phyloP scores from a whole-genome alignment of 1,284 basidiomycete genomes.

The Veloporphyrellus conicus region DNA sequence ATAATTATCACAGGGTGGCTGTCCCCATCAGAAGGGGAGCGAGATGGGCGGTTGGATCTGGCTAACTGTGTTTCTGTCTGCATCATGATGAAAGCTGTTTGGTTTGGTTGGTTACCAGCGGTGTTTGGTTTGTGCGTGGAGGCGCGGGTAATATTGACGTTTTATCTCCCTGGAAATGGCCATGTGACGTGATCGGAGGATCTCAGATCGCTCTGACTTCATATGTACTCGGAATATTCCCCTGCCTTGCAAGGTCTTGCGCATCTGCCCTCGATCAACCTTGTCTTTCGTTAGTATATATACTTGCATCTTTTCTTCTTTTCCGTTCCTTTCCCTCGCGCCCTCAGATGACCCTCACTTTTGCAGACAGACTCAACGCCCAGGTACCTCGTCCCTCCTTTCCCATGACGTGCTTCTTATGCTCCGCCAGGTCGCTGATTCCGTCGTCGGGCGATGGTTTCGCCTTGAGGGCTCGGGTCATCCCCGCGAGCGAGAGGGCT shows the following conservation, averaged over 20 bases:
- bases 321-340: slow-evolving; percentile 17
- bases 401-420: not conserved
- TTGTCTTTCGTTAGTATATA: slow-evolving; percentile 26
- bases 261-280: slow-evolving; percentile 1
- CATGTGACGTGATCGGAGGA: slow-evolving; percentile 14
- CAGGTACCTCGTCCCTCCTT: slow-evolving; percentile 26
- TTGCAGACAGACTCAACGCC: slow-evolving; percentile 41
- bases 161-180: slow-evolving; percentile 25
- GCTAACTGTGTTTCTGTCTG: not conserved
- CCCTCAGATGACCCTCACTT: slow-evolving; percentile 38
- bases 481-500: slow-evolving; percentile 68
- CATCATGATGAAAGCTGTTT: not conserved
- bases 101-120: too few relatives aligned
- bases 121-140: not conserved
- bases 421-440: slow-evolving; percentile 57
- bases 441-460: slow-evolving; percentile 76
- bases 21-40: not conserved
- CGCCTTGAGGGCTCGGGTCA: slow-evolving; percentile 80
- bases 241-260: not conserved
- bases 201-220: slow-evolving; percentile 21
- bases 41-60: not conserved
- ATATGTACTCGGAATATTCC: slow-evolving; percentile 11
- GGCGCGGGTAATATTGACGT: slow-evolving; percentile 13
- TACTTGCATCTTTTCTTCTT: slow-evolving; percentile 4
- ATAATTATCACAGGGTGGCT: too few relatives aligned